Percentiles rank a stretch among this genome's conserved stretches.
These are phyloP conservation scores for Boletus reticulatus DNA, from an alignment of 768 basidiomycete genomes.

Conservation along the genomic window DNA sequence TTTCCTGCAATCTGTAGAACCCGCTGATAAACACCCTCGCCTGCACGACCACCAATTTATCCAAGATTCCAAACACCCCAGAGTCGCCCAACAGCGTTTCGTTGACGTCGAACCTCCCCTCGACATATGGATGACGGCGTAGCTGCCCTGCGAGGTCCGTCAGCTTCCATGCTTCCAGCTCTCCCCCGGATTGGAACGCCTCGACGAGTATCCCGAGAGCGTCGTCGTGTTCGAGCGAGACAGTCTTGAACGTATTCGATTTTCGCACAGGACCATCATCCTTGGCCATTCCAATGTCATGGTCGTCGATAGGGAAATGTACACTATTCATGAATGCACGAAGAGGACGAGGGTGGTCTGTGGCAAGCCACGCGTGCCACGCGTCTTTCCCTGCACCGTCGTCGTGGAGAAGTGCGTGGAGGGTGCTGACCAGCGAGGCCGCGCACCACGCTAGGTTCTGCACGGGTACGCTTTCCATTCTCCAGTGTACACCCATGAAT, in stretches of 20 bases:
- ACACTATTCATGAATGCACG: not conserved
- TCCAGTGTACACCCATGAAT: slow-evolving; percentile 56
- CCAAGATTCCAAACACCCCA: slow-evolving; percentile 53
- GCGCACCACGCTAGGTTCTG: slow-evolving; percentile 47
- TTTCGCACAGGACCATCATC: slow-evolving; percentile 18
- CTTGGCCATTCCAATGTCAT: too few species aligned
- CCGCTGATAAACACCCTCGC: slow-evolving; percentile 52
- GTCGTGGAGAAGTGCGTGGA: slow-evolving; percentile 35
- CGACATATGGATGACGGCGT: slow-evolving; percentile 20
- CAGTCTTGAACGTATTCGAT: slow-evolving; percentile 47
- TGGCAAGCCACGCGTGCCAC: slow-evolving; percentile 52
- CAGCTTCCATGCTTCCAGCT: slow-evolving; percentile 39
- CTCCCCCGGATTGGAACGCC: slow-evolving; percentile 43
- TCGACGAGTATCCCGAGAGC: slow-evolving; percentile 42
- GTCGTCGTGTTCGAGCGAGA: slow-evolving; percentile 42
- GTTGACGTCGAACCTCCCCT: slow-evolving; percentile 18
- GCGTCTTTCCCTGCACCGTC: slow-evolving; percentile 30
- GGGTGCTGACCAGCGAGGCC: slow-evolving; percentile 43
- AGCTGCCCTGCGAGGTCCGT: slow-evolving; percentile 43
- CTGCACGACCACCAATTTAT: slow-evolving; percentile 51
- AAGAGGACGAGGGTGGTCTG: slow-evolving; percentile 44
- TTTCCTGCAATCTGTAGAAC: slow-evolving; percentile 44
- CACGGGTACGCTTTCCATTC: slow-evolving; percentile 49
- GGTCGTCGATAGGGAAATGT: slow-evolving; percentile 17
- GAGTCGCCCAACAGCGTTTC: slow-evolving; percentile 42